Percentiles rank a stretch among this genome's conserved stretches.
These are phyloP conservation scores for Mycogone perniciosa DNA, from an alignment of 2,329 filamentous ascomycete species.

Conservation along the genomic window DNA sequence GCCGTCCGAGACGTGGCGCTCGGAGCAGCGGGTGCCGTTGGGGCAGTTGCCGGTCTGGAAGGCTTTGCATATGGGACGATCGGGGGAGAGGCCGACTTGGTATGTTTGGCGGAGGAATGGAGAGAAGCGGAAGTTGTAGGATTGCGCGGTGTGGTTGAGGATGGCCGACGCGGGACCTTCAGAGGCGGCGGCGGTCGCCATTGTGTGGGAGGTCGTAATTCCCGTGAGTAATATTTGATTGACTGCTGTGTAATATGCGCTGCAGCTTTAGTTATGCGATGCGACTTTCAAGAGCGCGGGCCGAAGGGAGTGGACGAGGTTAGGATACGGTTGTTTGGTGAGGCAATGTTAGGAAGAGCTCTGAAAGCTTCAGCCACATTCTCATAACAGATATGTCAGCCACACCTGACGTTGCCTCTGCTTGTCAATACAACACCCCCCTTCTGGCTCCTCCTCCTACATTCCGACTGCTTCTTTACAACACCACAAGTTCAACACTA, in stretches of 20 bases:
- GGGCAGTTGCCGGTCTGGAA: slow-evolving; percentile 84
- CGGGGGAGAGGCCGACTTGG: slow-evolving; percentile 73
- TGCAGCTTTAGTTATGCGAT: neutral
- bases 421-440: neutral
- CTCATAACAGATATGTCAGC: slow-evolving; percentile 13
- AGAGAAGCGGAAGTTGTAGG: slow-evolving; percentile 74
- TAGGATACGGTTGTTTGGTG: neutral
- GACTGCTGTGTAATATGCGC: neutral
- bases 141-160: slow-evolving; percentile 48
- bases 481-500: no score
- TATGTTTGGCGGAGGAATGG: slow-evolving; percentile 79
- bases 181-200: slow-evolving; percentile 24
- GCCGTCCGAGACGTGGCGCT: slow-evolving; percentile 60
- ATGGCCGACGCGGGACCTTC: slow-evolving; percentile 37
- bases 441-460: neutral
- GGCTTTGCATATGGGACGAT: slow-evolving; percentile 76
- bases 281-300: neutral
- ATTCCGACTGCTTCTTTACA: no score
- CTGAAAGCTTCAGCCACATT: slow-evolving; percentile 10
- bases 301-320: neutral
- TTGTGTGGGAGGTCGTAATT: slow-evolving; percentile 14
- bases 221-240: neutral
- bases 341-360: slow-evolving; percentile 4
- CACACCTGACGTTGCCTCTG: neutral
- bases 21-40: slow-evolving; percentile 73